Conservation (phyloP, 1,139 yeast genomes). For the Lodderomyces theae region DNA sequence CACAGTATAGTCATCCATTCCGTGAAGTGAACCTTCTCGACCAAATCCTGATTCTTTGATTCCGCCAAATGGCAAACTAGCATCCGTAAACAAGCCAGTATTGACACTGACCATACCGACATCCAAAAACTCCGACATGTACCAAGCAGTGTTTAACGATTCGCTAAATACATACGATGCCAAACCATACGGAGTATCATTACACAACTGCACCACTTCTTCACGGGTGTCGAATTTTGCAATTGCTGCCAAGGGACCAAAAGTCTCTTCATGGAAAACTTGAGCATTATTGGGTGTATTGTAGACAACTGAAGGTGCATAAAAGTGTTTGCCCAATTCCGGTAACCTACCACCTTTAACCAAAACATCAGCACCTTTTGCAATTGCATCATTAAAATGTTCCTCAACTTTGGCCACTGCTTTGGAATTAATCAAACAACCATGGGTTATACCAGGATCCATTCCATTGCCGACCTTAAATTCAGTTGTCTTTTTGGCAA, state of each 20-base stretch:
- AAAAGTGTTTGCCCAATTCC: slow-evolving; percentile 38
- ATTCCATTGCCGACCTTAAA: slow-evolving; percentile 46
- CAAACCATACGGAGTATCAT: slow-evolving; percentile 43
- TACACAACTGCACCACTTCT: slow-evolving; percentile 37
- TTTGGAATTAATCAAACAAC: slow-evolving; percentile 42
- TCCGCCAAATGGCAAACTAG: slow-evolving; percentile 52
- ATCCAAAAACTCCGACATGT: slow-evolving; percentile 41
- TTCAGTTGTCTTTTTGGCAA: slow-evolving; percentile 30
- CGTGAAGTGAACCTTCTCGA: slow-evolving; percentile 49
- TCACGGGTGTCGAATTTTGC: slow-evolving; percentile 39
- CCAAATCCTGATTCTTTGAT: slow-evolving; percentile 49
- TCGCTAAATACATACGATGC: slow-evolving; percentile 45
- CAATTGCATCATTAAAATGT: slow-evolving; percentile 41
- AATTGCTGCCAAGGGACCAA: slow-evolving; percentile 48
- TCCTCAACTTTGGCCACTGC: slow-evolving; percentile 39
- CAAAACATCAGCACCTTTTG: slow-evolving; percentile 42
- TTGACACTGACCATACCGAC: slow-evolving; percentile 49
- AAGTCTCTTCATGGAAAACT: slow-evolving; percentile 43
- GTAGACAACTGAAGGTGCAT: slow-evolving; percentile 39
- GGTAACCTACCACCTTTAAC: slow-evolving; percentile 41
- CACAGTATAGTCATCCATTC: slow-evolving; percentile 44
- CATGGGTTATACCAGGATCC: slow-evolving; percentile 43
- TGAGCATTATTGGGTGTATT: slow-evolving; percentile 41
- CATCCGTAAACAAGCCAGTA: slow-evolving; percentile 45
- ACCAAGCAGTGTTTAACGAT: slow-evolving; percentile 54